Conservation (phyloP, 2,329 filamentous ascomycete genomes). For the Diplodia seriata region DNA sequence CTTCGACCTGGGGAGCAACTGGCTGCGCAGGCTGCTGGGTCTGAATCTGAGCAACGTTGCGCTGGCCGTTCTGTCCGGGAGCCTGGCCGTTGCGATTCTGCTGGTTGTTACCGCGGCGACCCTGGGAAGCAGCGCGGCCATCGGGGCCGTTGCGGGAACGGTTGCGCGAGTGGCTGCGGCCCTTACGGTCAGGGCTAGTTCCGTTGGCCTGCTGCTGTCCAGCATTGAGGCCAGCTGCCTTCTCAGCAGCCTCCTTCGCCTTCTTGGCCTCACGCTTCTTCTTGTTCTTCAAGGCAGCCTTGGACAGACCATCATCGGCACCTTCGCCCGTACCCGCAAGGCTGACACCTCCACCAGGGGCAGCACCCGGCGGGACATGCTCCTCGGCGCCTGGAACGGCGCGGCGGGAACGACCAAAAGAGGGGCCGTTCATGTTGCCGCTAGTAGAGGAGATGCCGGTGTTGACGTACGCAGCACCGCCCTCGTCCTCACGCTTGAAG, state of each 20-base stretch:
- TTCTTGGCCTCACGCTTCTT: slow-evolving; percentile 98
- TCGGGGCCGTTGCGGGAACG: slow-evolving; percentile 45
- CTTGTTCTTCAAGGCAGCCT: slow-evolving; percentile 93
- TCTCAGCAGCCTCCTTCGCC: slow-evolving; percentile 75
- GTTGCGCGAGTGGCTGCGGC: slow-evolving; percentile 62
- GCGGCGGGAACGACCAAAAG: slow-evolving; percentile 77
- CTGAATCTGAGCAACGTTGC: slow-evolving; percentile 39
- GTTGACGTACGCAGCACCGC: slow-evolving; percentile 84
- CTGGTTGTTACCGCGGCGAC: slow-evolving; percentile 26
- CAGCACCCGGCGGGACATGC: slow-evolving; percentile 70
- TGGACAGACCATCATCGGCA: slow-evolving; percentile 71
- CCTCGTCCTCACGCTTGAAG: slow-evolving; percentile 98
- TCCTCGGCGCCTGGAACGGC: slow-evolving; percentile 87
- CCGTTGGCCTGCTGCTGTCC: slow-evolving; percentile 39
- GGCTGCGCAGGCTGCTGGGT: slow-evolving; percentile 39
- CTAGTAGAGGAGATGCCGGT: slow-evolving; percentile 74
- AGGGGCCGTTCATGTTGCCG: slow-evolving; percentile 66
- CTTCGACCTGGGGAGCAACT: slow-evolving; percentile 33
- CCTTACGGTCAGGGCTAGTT: slow-evolving; percentile 71
- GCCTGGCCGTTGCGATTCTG: slow-evolving; percentile 11
- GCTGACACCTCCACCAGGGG: slow-evolving; percentile 69
- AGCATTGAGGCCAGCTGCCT: slow-evolving; percentile 45
- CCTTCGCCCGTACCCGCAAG: slow-evolving; percentile 69
- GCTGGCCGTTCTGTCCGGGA: slow-evolving; percentile 12
- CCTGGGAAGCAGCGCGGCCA: slow-evolving; percentile 23